Conservation (phyloP, 306 rosid genomes). For the Chamaecrista fasciculata region DNA sequence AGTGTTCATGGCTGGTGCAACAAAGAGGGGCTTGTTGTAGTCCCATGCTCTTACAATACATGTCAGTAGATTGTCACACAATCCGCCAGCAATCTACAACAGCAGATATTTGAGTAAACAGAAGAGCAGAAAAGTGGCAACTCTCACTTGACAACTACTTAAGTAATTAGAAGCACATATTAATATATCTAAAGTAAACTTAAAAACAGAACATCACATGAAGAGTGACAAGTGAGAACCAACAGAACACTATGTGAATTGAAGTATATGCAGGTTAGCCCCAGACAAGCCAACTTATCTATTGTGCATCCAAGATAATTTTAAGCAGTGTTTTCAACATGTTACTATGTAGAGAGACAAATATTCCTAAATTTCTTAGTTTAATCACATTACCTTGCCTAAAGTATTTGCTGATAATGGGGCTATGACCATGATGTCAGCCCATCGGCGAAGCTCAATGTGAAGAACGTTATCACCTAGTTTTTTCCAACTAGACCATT, state of each 20-base stretch:
- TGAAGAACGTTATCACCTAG: constrained; percentile 70
- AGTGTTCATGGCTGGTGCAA: constrained; percentile 84
- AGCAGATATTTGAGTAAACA: constrained; percentile 16
- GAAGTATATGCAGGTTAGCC: not conserved
- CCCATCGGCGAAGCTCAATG: constrained; percentile 81
- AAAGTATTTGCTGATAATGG: constrained; percentile 89
- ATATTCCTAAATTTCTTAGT: constrained; percentile 7
- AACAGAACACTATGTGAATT: not conserved
- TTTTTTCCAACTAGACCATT: constrained; percentile 63
- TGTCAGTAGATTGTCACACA: constrained; percentile 82
- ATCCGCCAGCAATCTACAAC: constrained; percentile 71
- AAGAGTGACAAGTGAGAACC: not conserved
- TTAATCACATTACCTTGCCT: constrained; percentile 79
- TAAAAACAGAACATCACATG: constrained; percentile 11
- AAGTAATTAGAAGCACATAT: not conserved
- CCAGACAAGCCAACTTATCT: not conserved
- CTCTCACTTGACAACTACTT: not conserved
- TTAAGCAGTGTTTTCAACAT: not conserved
- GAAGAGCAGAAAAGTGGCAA: not conserved
- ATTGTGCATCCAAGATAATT: not conserved
- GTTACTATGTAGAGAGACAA: not conserved
- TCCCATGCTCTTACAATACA: constrained; percentile 87
- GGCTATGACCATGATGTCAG: constrained; percentile 84
- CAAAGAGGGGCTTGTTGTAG: constrained; percentile 66
- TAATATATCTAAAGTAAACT: constrained; percentile 6